These are phyloP conservation scores for Scutellaria minor DNA, from an alignment of 257 asterid genomes.

Conservation along the genomic window DNA sequence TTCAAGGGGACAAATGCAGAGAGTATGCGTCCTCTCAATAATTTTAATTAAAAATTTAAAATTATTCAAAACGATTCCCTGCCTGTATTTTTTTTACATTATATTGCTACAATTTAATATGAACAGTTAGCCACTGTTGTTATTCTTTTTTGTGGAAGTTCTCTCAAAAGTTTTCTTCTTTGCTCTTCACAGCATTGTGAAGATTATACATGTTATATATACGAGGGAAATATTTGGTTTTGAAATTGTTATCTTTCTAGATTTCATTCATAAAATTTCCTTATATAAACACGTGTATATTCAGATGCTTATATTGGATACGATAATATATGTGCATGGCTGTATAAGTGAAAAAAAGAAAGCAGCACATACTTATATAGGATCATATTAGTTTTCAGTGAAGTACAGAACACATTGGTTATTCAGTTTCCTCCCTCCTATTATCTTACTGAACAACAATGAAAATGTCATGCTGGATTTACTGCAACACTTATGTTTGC, in stretches of 20 bases:
- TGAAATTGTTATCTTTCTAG: slow-evolving; percentile 19
- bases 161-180: slow-evolving; percentile 3
- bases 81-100: too few relatives aligned
- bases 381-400: slow-evolving; percentile 9
- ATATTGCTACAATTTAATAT: neutral
- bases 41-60: neutral
- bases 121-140: neutral
- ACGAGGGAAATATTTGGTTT: slow-evolving; percentile 9
- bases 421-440: neutral
- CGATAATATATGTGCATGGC: slow-evolving; percentile 9
- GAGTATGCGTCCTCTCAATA: slow-evolving; percentile 9
- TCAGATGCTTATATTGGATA: neutral
- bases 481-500: neutral
- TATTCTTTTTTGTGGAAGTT: slow-evolving; percentile 4
- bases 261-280: neutral
- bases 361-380: slow-evolving; percentile 12
- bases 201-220: slow-evolving; percentile 11
- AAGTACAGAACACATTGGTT: neutral
- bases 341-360: neutral
- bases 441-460: slow-evolving; percentile 13
- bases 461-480: too few relatives aligned
- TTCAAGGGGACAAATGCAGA: neutral
- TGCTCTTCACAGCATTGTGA: slow-evolving; percentile 6
- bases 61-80: neutral
- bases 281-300: neutral